Base-by-base conservation (phyloP, 2,329 filamentous ascomycete genomes). In the Botrytis byssoidea region DNA sequence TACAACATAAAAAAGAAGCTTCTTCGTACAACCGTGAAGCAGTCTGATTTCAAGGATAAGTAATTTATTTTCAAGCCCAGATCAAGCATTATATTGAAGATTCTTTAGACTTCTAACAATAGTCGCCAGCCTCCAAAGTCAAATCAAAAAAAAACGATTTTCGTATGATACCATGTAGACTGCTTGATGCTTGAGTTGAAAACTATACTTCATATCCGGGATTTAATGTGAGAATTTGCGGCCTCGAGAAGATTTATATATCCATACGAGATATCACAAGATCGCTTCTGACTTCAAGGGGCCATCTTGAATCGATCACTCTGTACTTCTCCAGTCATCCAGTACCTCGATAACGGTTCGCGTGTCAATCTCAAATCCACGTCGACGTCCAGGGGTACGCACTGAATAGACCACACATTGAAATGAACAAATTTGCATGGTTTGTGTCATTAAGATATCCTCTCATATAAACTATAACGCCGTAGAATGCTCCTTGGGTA, bases 401-500 rank as follows among this genome's bases (percentile, higher is more conserved):
- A 37, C 29, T 37, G n/a, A 25, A 68, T 42, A n/a, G 42, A 69
- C 37, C 48, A 42, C 48, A 57, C 6, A 22, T 32, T 25, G 25
- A 10, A 37, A 37, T 6, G 12, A 60, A 37, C n/a, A 40, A n/a
- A 48, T 22, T 60, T 59, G 51, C 29, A 67, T 72, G 40, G 48
- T 72, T 59, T 29, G 37, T 68, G 18, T 29, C 40, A 60, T 68
- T 59, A 35, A 59, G 20, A 57, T 16, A 29, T 48, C 18, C 22
- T 42, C 70, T 42, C 55, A 14, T 48, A n/a, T n/a, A 69, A 44
- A 60, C 35, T 14, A 9, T 46, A 72, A 72, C 71, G 64, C 73
- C 67, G 69, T 42, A 32, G 60, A 37, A 72, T 66, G 63, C 57
- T 67, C 61, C 73, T 60, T 72, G 70, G 70, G 61, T 71, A 74